Percentiles rank a stretch among this genome's conserved stretches.
phyloP scores from a whole-genome alignment of 2,329 filamentous ascomycete species.

The Fusarium sp. region DNA sequence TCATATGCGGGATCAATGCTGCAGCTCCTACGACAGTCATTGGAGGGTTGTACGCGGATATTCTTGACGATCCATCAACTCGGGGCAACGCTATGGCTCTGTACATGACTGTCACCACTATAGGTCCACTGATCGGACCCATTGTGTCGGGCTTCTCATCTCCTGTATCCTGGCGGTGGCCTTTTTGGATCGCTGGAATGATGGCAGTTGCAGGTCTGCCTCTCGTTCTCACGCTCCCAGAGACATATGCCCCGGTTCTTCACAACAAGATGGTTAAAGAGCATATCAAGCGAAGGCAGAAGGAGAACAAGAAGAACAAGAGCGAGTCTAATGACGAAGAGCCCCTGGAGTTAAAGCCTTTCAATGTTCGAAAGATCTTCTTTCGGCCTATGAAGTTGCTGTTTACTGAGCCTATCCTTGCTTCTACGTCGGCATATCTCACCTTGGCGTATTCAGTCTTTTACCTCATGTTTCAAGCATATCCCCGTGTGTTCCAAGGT shows the following conservation, averaged over 20 bases:
- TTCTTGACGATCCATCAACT: conserved; percentile 50
- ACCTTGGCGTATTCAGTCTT: conserved; percentile 65
- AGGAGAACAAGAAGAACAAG: conserved; percentile 60
- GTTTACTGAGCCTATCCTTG: conserved; percentile 64
- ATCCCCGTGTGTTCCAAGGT: conserved; percentile 62
- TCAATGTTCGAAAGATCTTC: conserved; percentile 60
- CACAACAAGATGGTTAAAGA: conserved; percentile 63
- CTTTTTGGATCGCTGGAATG: conserved; percentile 57
- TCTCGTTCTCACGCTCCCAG: conserved; percentile 56
- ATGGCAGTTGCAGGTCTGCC: conserved; percentile 50
- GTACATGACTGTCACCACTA: conserved; percentile 54
- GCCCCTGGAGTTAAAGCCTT: conserved; percentile 53
- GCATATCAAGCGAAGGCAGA: conserved; percentile 60
- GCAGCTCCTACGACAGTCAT: conserved; percentile 54
- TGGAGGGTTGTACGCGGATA: conserved; percentile 53
- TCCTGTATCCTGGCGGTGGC: conserved; percentile 58
- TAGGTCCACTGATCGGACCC: conserved; percentile 61
- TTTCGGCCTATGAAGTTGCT: conserved; percentile 64
- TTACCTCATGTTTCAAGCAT: conserved; percentile 66
- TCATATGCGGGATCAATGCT: conserved; percentile 52
- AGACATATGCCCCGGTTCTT: conserved; percentile 65
- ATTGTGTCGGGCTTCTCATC: conserved; percentile 66
- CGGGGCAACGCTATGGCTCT: conserved; percentile 53
- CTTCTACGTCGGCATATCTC: conserved; percentile 62
- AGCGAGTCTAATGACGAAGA: conserved; percentile 53